Evolutionary conservation across 768 basidiomycete species (phyloP).

Genomic region (Pisolithus albus): DNA sequence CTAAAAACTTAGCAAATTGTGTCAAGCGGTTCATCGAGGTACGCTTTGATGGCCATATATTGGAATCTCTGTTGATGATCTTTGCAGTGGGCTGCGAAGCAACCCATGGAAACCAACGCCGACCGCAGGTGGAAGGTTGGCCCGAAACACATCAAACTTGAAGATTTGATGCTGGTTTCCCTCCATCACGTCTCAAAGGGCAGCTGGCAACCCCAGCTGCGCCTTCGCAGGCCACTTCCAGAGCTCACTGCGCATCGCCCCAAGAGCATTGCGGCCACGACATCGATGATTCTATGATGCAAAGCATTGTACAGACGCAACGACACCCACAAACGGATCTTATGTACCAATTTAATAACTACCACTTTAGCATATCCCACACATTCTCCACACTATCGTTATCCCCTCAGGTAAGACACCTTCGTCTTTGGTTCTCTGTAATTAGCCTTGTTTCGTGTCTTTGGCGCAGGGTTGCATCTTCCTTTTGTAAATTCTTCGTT

Average conservation of each 20-base stretch:
- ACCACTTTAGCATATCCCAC: too few relatives aligned
- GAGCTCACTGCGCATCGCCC: not conserved
- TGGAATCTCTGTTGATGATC: conserved; percentile 3
- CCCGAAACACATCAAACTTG: conserved; percentile 45
- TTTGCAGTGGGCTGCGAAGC: conserved; percentile 41
- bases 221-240: conserved; percentile 30
- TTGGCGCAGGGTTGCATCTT: not conserved
- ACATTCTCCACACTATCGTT: not conserved
- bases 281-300: not conserved
- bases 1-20: conserved; percentile 75
- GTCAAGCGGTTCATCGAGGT: conserved; percentile 63
- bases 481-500: not conserved
- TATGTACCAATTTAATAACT: not conserved
- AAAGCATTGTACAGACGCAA: not conserved
- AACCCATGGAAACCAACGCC: conserved; percentile 56
- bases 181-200: conserved; percentile 80
- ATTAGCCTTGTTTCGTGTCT: not conserved
- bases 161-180: conserved; percentile 67
- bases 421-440: not conserved
- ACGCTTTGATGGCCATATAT: conserved; percentile 9
- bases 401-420: not conserved
- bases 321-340: not conserved
- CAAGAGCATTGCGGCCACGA: not conserved
- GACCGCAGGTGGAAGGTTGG: conserved; percentile 63
- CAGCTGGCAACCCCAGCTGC: conserved; percentile 75